Evolutionary conservation across 345 rosid genomes (phyloP).

Genomic region (Sisymbrium altissimum): DNA sequence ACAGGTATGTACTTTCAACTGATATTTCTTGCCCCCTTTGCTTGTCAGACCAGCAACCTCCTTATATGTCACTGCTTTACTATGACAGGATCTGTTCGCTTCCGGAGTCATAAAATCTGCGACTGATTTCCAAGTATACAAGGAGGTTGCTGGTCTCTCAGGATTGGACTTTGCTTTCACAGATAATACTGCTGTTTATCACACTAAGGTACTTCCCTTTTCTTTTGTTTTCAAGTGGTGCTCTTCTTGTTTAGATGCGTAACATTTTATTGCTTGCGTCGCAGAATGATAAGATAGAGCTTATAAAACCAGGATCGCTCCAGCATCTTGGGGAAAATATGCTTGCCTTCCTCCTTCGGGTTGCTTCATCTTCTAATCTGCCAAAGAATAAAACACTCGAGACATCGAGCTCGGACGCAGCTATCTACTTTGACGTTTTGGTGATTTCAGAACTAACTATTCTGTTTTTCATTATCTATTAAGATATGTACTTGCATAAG

Average conservation of each 20-base stretch:
- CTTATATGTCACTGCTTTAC: slow-evolving; percentile 23
- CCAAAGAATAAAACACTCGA: slow-evolving; percentile 37
- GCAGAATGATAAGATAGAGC: slow-evolving; percentile 94
- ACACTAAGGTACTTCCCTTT: slow-evolving; percentile 65
- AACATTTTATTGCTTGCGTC: slow-evolving; percentile 4
- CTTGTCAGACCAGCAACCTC: too few species aligned
- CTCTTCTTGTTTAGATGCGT: neutral
- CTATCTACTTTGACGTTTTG: slow-evolving; percentile 77
- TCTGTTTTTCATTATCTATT: slow-evolving; percentile 1
- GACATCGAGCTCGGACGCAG: slow-evolving; percentile 40
- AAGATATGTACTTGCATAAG: neutral
- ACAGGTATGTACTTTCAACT: slow-evolving; percentile 50
- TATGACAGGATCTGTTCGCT: slow-evolving; percentile 72
- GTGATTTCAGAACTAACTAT: slow-evolving; percentile 41
- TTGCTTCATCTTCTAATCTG: slow-evolving; percentile 59
- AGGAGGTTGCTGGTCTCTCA: slow-evolving; percentile 86
- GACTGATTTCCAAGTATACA: slow-evolving; percentile 94
- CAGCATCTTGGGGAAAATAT: slow-evolving; percentile 98
- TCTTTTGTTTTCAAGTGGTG: neutral
- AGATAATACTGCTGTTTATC: slow-evolving; percentile 85
- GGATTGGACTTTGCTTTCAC: slow-evolving; percentile 94
- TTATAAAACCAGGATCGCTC: slow-evolving; percentile 85
- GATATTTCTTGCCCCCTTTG: neutral
- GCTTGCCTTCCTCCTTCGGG: slow-evolving; percentile 82
- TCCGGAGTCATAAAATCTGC: slow-evolving; percentile 77